Percentiles rank a stretch among this genome's conserved stretches.
Evolutionary conservation across 768 basidiomycete genomes (phyloP).

Genomic region (Amanita muscaria): DNA sequence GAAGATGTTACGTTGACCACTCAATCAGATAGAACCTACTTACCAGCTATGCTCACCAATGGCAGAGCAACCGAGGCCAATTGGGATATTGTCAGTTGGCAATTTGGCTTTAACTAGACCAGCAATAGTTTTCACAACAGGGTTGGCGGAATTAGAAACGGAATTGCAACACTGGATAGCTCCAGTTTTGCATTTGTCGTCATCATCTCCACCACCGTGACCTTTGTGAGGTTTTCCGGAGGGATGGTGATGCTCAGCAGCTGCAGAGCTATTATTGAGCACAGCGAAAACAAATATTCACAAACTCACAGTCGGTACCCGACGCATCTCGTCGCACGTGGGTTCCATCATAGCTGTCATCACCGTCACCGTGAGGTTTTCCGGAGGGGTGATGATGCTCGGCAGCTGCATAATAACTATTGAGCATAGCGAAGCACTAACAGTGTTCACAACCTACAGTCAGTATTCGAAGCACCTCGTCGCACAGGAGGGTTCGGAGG

Average conservation of each 20-base stretch:
- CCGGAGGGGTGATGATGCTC: constrained; percentile 27
- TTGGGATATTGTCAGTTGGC: constrained; percentile 9
- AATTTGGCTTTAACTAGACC: constrained; percentile 26
- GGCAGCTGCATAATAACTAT: constrained; percentile 23
- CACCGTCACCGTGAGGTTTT: too few species aligned
- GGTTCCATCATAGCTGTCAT: too few species aligned
- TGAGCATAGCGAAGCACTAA: too few species aligned
- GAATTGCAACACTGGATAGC: constrained; percentile 36
- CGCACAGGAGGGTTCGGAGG: constrained; percentile 37
- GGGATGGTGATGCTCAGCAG: constrained; percentile 25
- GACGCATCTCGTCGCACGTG: constrained; percentile 32
- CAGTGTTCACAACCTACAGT: constrained; percentile 26
- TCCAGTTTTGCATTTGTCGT: constrained; percentile 31
- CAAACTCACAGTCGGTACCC: constrained; percentile 23
- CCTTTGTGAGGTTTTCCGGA: too few species aligned
- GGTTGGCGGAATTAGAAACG: constrained; percentile 13
- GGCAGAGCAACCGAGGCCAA: constrained; percentile 31
- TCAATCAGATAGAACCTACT: constrained; percentile 2
- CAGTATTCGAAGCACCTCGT: constrained; percentile 24
- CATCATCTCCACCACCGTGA: too few species aligned
- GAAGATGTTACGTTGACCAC: background rate
- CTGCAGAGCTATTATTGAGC: constrained; percentile 15
- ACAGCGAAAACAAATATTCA: too few species aligned
- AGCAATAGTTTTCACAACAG: constrained; percentile 13
- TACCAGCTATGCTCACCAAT: constrained; percentile 26